A percentile compares a stretch with the other conserved stretches of the same genome.
These are phyloP conservation scores for Trichoderma gamsii DNA, from an alignment of 495 filamentous ascomycete genomes.

Conservation along the genomic window DNA sequence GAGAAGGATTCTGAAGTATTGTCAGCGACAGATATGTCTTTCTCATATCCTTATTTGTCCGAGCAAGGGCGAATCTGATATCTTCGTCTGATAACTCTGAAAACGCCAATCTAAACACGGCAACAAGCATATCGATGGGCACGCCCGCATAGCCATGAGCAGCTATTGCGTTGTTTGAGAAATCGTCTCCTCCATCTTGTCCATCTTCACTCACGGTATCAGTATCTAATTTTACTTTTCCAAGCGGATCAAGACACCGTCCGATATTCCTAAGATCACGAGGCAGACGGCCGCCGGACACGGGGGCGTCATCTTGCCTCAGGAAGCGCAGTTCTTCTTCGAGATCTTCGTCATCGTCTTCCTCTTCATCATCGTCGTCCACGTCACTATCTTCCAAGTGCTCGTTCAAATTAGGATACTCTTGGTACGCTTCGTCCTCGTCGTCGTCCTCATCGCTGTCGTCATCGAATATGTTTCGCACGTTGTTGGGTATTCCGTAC, in stretches of 20 bases:
- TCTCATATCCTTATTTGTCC: neutral
- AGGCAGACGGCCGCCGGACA: too few relatives aligned
- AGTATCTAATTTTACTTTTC: neutral
- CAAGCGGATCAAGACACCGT: too few relatives aligned
- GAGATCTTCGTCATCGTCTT: conserved; percentile 22
- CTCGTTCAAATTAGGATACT: neutral
- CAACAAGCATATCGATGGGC: neutral
- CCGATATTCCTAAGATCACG: too few relatives aligned
- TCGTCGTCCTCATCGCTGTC: conserved; percentile 23
- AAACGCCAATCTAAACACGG: neutral
- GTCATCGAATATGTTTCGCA: conserved; percentile 6
- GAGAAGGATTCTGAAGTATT: neutral
- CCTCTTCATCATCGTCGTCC: conserved; percentile 19
- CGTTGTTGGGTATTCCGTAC: neutral
- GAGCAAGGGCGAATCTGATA: neutral
- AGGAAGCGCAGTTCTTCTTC: conserved; percentile 12
- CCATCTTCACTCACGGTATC: neutral
- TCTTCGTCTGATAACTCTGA: neutral
- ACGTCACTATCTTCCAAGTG: neutral
- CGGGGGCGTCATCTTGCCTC: neutral
- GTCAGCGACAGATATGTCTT: neutral
- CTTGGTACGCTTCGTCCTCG: conserved; percentile 24
- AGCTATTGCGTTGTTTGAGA: neutral
- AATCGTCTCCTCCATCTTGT: neutral
- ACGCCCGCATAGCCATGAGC: neutral